These are phyloP conservation scores for Ustilago nuda DNA, from an alignment of 1,284 basidiomycete genomes.

Conservation along the genomic window DNA sequence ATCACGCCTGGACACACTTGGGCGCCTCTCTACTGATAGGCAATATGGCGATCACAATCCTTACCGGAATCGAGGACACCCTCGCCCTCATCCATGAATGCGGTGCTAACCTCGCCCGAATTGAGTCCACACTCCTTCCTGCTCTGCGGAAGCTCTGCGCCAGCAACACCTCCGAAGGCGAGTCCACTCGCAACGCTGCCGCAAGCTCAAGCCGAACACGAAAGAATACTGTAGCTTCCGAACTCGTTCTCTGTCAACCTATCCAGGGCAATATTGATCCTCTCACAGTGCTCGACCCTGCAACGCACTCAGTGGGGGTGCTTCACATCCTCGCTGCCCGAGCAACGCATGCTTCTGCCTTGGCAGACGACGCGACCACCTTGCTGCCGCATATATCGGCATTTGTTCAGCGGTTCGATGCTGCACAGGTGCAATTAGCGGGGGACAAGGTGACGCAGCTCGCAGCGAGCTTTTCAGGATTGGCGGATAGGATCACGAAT, in stretches of 20 bases:
- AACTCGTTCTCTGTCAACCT: constrained; percentile 24
- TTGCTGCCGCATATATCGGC: constrained; percentile 34
- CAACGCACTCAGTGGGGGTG: constrained; percentile 40
- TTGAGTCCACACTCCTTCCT: constrained; percentile 38
- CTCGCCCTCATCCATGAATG: constrained; percentile 50
- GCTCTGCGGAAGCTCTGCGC: constrained; percentile 39
- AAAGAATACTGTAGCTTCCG: background rate
- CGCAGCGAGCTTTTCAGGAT: constrained; percentile 11
- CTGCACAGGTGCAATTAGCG: constrained; percentile 27
- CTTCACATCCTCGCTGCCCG: constrained; percentile 51
- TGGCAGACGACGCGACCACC: constrained; percentile 14
- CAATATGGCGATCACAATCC: constrained; percentile 31
- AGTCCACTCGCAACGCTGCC: constrained; percentile 12
- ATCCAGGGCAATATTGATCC: constrained; percentile 43
- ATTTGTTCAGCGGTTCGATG: constrained; percentile 27
- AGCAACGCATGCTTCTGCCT: constrained; percentile 13
- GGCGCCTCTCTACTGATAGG: background rate
- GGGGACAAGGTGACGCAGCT: constrained; percentile 41
- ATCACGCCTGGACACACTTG: no score
- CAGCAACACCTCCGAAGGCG: constrained; percentile 12
- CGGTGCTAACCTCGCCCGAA: constrained; percentile 15
- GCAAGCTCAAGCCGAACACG: constrained; percentile 20
- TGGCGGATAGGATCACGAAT: constrained; percentile 25
- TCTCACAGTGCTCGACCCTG: constrained; percentile 42
- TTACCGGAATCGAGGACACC: constrained; percentile 46